Percentiles rank a stretch among this genome's conserved stretches.
Conservation (phyloP, 2,329 filamentous ascomycete species). For the Penicillium sumatraense region DNA sequence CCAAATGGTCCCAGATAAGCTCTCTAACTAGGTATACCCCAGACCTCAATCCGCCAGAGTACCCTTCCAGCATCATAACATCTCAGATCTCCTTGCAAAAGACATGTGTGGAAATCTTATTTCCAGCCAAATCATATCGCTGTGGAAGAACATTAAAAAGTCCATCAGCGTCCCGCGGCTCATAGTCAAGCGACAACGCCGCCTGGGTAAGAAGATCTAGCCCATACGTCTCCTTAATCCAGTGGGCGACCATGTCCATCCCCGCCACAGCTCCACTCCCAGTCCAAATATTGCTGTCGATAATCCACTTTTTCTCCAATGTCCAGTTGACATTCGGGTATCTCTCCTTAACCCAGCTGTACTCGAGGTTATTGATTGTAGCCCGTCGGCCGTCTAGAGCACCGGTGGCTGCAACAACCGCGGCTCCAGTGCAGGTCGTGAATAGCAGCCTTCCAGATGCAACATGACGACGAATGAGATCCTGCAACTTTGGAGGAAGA, state of each 20-base stretch:
- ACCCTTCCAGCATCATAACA: background rate
- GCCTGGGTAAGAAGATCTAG: slow-evolving; percentile 31
- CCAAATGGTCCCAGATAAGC: slow-evolving; percentile 2
- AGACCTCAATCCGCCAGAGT: background rate
- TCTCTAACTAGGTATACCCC: background rate
- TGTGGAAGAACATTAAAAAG: slow-evolving; percentile 19
- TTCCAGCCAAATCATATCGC: slow-evolving; percentile 33
- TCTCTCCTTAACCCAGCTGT: slow-evolving; percentile 33
- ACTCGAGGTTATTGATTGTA: slow-evolving; percentile 47
- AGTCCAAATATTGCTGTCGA: slow-evolving; percentile 55
- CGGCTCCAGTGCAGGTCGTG: slow-evolving; percentile 24
- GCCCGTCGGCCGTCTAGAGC: slow-evolving; percentile 50
- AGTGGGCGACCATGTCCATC: slow-evolving; percentile 51
- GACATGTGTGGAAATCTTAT: slow-evolving; percentile 33
- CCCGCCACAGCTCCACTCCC: slow-evolving; percentile 51
- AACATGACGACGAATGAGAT: slow-evolving; percentile 42
- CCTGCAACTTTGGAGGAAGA: slow-evolving; percentile 33
- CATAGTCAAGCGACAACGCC: slow-evolving; percentile 37
- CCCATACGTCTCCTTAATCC: slow-evolving; percentile 44
- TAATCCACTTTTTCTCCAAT: slow-evolving; percentile 49
- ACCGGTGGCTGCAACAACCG: slow-evolving; percentile 33
- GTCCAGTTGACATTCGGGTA: slow-evolving; percentile 52
- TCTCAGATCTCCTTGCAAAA: slow-evolving; percentile 10
- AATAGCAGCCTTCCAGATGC: slow-evolving; percentile 38
- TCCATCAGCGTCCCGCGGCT: slow-evolving; percentile 43